Evolutionary conservation across 2,329 filamentous ascomycete species (phyloP).

Genomic region (Xylariaceae sp.): DNA sequence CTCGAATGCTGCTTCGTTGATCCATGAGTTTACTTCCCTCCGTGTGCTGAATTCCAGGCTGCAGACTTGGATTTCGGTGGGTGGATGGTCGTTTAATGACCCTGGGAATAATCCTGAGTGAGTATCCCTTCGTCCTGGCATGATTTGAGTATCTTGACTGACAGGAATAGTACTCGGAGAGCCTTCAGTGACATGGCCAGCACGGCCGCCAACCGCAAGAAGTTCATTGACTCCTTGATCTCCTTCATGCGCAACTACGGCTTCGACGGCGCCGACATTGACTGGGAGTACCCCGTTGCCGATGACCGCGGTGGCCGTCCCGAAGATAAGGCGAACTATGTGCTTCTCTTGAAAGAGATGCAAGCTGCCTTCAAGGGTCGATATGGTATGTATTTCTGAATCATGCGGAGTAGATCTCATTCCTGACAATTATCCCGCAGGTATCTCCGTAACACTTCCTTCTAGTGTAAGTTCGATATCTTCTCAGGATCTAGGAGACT

Average conservation of each 20-base stretch:
- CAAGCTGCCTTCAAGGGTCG: slow-evolving; percentile 25
- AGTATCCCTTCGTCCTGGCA: no score
- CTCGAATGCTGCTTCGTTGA: neutral
- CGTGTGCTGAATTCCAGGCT: neutral
- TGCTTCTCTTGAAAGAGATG: slow-evolving; percentile 34
- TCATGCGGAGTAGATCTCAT: no score
- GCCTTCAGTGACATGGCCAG: neutral
- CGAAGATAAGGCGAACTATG: slow-evolving; percentile 37
- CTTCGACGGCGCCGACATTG: slow-evolving; percentile 37
- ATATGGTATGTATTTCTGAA: slow-evolving; percentile 12
- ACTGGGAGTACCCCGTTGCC: slow-evolving; percentile 42
- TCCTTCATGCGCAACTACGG: slow-evolving; percentile 3
- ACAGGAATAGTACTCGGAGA: neutral
- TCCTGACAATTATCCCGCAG: slow-evolving; percentile 8
- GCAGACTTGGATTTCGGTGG: slow-evolving; percentile 7
- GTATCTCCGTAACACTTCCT: slow-evolving; percentile 37
- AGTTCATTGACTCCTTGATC: neutral
- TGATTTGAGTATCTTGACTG: no score
- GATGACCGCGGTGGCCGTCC: slow-evolving; percentile 33
- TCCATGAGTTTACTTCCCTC: no score
- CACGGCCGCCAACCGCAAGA: neutral
- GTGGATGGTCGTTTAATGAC: slow-evolving; percentile 12
- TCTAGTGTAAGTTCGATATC: no score
- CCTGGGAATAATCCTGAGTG: neutral
- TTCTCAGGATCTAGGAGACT: no score